phyloP scores from a whole-genome alignment of 2,329 filamentous ascomycete genomes.

The Cryphonectria radicalis region DNA sequence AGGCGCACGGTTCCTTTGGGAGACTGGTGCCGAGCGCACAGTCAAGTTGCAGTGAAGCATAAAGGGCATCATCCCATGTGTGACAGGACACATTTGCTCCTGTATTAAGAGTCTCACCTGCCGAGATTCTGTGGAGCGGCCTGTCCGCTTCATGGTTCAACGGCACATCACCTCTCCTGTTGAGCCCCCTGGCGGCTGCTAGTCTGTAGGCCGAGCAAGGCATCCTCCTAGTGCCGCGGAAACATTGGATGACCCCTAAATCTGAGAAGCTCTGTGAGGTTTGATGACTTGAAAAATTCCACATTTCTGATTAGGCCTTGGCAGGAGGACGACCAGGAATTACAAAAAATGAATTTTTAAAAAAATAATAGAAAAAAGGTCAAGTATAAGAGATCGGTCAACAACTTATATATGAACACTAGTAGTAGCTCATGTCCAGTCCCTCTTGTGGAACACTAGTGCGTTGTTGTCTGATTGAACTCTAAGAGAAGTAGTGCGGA shows the following conservation, averaged over 20 bases:
- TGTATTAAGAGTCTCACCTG: neutral
- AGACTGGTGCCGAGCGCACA: neutral
- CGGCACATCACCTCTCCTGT: neutral
- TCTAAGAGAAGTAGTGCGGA: neutral
- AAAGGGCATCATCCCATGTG: slow-evolving; percentile 1
- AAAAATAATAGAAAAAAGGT: neutral
- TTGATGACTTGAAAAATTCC: neutral
- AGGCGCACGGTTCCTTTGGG: neutral
- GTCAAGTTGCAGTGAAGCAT: slow-evolving; percentile 1
- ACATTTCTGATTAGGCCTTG: neutral
- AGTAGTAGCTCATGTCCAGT: neutral
- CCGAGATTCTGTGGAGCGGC: neutral
- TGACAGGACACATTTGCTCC: neutral
- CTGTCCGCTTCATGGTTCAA: neutral
- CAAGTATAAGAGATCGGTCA: neutral
- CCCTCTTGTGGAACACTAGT: neutral
- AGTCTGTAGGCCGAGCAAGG: neutral
- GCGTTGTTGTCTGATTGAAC: neutral
- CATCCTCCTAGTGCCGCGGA: neutral
- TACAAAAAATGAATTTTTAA: neutral
- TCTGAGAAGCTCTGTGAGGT: neutral
- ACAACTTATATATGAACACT: neutral
- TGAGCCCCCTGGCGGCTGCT: neutral
- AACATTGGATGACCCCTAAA: neutral
- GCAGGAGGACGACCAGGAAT: neutral